Evolutionary conservation across 139 green algal species (phyloP).

Genomic region (Chloropicon primus): DNA sequence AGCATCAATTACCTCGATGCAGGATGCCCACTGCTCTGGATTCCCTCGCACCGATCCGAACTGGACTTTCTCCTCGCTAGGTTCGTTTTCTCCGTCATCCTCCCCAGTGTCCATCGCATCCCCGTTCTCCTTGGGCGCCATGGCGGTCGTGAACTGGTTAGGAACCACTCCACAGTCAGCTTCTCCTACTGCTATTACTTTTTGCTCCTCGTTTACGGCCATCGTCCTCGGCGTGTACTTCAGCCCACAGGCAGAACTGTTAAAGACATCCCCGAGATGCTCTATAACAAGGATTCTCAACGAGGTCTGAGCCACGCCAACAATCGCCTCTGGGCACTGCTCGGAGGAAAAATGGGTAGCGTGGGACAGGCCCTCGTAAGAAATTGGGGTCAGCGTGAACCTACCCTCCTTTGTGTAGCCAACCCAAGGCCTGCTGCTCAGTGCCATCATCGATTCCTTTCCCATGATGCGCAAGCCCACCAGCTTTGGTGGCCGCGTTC

Average conservation of each 20-base stretch:
- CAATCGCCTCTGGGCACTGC: constrained; percentile 92
- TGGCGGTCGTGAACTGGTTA: neutral
- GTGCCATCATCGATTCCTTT: constrained; percentile 71
- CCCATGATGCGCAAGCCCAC: constrained; percentile 28
- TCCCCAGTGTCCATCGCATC: neutral
- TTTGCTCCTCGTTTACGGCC: constrained; percentile 57
- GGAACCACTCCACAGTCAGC: neutral
- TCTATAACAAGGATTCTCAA: constrained; percentile 87
- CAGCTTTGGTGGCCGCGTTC: constrained; percentile 65
- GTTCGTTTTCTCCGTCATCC: neutral
- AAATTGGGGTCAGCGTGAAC: constrained; percentile 78
- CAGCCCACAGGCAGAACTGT: constrained; percentile 55
- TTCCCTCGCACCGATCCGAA: constrained; percentile 2
- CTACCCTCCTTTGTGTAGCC: constrained; percentile 76
- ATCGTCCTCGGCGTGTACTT: constrained; percentile 89
- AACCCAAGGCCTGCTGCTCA: constrained; percentile 84
- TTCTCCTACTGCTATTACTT: constrained; percentile 30
- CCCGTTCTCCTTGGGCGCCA: neutral
- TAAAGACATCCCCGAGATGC: constrained; percentile 83
- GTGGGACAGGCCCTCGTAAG: constrained; percentile 58
- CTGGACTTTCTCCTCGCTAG: neutral
- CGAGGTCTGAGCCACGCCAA: constrained; percentile 63
- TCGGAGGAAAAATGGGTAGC: constrained; percentile 61
- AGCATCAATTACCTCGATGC: constrained; percentile 75
- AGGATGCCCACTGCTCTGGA: constrained; percentile 74